Evolutionary conservation across 2,329 filamentous ascomycete genomes (phyloP).

Genomic region (Zymoseptoria tritici): DNA sequence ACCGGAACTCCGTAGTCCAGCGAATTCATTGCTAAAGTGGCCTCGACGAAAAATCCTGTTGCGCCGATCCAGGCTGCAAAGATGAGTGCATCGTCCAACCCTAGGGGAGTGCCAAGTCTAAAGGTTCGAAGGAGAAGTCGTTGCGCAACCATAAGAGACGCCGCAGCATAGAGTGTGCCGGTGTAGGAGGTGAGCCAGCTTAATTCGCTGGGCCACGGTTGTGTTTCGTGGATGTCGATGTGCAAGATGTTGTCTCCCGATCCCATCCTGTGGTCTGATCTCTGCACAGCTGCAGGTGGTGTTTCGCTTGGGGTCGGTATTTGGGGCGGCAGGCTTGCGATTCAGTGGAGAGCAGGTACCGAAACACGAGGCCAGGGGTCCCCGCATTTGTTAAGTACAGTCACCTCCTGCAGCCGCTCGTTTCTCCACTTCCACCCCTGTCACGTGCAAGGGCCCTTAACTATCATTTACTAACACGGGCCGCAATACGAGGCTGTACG

Average conservation of each 20-base stretch:
- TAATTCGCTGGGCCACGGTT: not conserved
- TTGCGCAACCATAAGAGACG: conserved; percentile 21
- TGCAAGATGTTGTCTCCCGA: not conserved
- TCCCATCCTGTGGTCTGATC: not conserved
- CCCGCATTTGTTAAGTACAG: no score
- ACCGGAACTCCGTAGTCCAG: conserved; percentile 31
- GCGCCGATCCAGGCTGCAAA: conserved; percentile 1
- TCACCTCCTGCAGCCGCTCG: no score
- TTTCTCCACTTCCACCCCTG: no score
- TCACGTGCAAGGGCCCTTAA: no score
- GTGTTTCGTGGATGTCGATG: not conserved
- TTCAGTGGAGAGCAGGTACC: no score
- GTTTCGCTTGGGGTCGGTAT: not conserved
- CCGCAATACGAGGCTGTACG: no score
- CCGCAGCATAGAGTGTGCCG: conserved; percentile 18
- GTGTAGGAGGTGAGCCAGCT: conserved; percentile 28
- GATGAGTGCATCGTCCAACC: conserved; percentile 26
- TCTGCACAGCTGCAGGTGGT: not conserved
- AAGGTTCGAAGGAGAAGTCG: conserved; percentile 26
- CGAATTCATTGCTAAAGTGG: conserved; percentile 18
- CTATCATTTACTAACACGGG: no score
- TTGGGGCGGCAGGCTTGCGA: no score
- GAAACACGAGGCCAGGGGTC: no score
- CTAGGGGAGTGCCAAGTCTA: conserved; percentile 23
- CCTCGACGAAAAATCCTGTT: conserved; percentile 17